These are phyloP conservation scores for Boletellus ananiceps DNA, from an alignment of 768 basidiomycete species.

Conservation along the genomic window DNA sequence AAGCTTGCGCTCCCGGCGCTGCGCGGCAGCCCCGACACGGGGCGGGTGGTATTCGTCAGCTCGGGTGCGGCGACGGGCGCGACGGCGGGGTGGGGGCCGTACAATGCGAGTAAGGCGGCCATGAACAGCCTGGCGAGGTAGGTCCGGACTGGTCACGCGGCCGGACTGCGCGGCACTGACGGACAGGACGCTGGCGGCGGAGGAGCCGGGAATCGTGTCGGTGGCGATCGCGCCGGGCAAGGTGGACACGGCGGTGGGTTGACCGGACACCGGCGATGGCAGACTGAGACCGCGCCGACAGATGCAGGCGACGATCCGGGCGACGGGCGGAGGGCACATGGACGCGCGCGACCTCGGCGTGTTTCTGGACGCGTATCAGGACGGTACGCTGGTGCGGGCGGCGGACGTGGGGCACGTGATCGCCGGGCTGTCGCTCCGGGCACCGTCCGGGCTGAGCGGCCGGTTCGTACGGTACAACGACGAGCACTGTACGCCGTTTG, in stretches of 20 bases:
- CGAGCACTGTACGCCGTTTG: constrained; percentile 58
- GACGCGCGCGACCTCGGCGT: constrained; percentile 45
- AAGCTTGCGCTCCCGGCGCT: constrained; percentile 66
- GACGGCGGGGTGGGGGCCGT: constrained; percentile 71
- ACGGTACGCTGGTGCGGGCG: constrained; percentile 71
- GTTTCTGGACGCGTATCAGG: constrained; percentile 54
- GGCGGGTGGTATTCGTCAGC: constrained; percentile 75
- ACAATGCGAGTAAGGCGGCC: constrained; percentile 83
- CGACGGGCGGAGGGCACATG: constrained; percentile 52
- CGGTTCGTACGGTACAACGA: constrained; percentile 80
- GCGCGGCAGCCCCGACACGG: constrained; percentile 52
- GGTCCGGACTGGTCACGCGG: background rate
- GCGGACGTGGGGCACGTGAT: constrained; percentile 75
- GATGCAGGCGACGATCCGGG: constrained; percentile 68
- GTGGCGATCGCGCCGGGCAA: constrained; percentile 84
- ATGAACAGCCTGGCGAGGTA: constrained; percentile 83
- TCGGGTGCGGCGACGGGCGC: constrained; percentile 78
- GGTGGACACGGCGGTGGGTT: constrained; percentile 74
- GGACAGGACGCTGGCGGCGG: constrained; percentile 72
- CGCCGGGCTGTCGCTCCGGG: constrained; percentile 66
- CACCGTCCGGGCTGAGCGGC: constrained; percentile 61
- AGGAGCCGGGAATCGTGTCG: constrained; percentile 71
- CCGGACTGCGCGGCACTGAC: constrained; percentile 1
- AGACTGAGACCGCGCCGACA: constrained; percentile 25
- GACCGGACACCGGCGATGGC: background rate